Percentiles rank a stretch among this genome's conserved stretches.
phyloP scores from a whole-genome alignment of 192 early-diverging fungal genomes.

The Obelidium mucronatum region DNA sequence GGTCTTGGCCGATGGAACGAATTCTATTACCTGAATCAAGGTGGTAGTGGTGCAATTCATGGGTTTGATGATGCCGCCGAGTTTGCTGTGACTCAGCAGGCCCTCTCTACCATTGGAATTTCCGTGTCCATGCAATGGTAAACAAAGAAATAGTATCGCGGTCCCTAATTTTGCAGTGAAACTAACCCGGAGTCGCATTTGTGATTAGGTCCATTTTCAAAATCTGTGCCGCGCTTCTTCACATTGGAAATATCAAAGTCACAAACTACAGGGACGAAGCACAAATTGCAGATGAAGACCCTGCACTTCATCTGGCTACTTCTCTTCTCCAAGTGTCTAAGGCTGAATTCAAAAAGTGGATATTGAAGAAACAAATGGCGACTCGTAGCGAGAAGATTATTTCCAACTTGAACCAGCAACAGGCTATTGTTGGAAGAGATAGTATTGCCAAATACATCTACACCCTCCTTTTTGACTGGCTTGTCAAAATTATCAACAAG shows the following conservation, averaged over 20 bases:
- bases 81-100: slow-evolving; percentile 87
- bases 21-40: slow-evolving; percentile 94
- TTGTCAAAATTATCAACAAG: slow-evolving; percentile 90
- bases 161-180: not conserved
- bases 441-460: slow-evolving; percentile 98
- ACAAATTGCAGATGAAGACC: slow-evolving; percentile 77
- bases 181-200: too few species aligned
- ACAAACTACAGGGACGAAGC: slow-evolving; percentile 72
- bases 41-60: slow-evolving; percentile 74
- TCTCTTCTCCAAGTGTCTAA: slow-evolving; percentile 79
- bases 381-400: slow-evolving; percentile 94
- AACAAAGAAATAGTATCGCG: not conserved
- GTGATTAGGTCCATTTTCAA: slow-evolving; percentile 75
- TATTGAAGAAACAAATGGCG: slow-evolving; percentile 90
- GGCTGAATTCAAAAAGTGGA: slow-evolving; percentile 91
- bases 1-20: slow-evolving; percentile 75
- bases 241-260: slow-evolving; percentile 96
- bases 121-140: slow-evolving; percentile 83
- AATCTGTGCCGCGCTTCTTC: slow-evolving; percentile 91
- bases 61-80: slow-evolving; percentile 95
- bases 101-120: slow-evolving; percentile 90
- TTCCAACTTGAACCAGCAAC: slow-evolving; percentile 71
- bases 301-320: slow-evolving; percentile 71
- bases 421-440: slow-evolving; percentile 85
- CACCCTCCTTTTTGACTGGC: slow-evolving; percentile 94